phyloP scores from a whole-genome alignment of 805 yeast genomes.

The Saturnispora mendoncae region DNA sequence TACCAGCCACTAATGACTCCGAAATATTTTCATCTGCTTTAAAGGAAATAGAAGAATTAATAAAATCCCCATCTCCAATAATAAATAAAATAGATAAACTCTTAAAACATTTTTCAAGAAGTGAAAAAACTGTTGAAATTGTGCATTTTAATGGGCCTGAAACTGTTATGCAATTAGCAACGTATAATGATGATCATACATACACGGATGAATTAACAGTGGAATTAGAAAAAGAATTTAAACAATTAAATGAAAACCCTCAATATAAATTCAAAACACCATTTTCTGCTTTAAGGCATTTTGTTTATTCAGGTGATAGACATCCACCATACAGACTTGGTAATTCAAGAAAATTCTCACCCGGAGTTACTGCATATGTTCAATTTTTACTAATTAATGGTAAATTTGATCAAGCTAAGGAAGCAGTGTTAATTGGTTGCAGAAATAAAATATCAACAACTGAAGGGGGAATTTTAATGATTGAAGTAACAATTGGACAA shows the following conservation, averaged over 20 bases:
- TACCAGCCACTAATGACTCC: not conserved
- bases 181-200: not conserved
- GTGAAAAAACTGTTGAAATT: not conserved
- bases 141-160: slow-evolving; percentile 6
- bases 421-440: not conserved
- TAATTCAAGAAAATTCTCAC: slow-evolving; percentile 3
- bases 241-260: not conserved
- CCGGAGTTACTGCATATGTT: not conserved
- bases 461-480: not conserved
- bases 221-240: not conserved
- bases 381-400: slow-evolving; percentile 3
- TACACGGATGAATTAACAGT: not conserved
- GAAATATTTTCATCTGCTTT: not conserved
- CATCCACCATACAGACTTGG: slow-evolving; percentile 5
- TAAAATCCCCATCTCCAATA: not conserved
- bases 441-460: slow-evolving; percentile 1
- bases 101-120: slow-evolving; percentile 1
- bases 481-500: slow-evolving; percentile 3
- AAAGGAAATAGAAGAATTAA: not conserved
- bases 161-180: not conserved
- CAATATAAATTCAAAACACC: slow-evolving; percentile 1
- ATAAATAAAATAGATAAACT: slow-evolving; percentile 2
- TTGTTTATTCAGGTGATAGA: not conserved
- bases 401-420: slow-evolving; percentile 5
- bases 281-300: too few species aligned